Evolutionary conservation across 2,329 filamentous ascomycete genomes (phyloP), one percentile per base, ranked within the genome.

Genomic region (Epichloe uncinata): DNA sequence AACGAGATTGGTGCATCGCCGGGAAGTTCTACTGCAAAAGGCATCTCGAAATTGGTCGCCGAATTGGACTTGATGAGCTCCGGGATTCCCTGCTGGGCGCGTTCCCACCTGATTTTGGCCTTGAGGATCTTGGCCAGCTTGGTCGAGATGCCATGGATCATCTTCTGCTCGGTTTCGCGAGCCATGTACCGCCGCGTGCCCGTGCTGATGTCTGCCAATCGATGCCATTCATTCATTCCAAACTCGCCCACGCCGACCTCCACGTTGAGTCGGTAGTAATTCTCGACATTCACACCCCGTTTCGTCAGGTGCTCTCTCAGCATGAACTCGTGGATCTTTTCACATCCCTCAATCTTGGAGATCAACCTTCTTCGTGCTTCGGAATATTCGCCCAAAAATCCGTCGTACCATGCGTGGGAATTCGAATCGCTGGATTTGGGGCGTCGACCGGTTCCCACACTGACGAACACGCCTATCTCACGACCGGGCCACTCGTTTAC

Each of bases 201-300:
- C 13, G 88, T 96, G 70, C 87, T 95, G 68, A 98, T 97, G 48
- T 96, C 91, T 26, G 87, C 84, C n/a, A 97, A 71, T 3, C 90
- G 81, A 59, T 87, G 80, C 93, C 93, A 98, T 64, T 97, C 93
- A 63, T 97, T 98, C 89, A 98, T 97, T 47, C 87, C 91, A 64
- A 96, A 97, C 62, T 97, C 93, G 48, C 91, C 90, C 3, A 97
- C 90, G 1, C 91, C 93, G 15, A 95, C 83, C 62, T 97, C 90
- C 40, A 97, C 93, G 56, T 98, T 98, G n/a, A 97, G 73, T 7
- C 93, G 85, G 65, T 89, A 95, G 70, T 98, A 98, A 64, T 94
- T 87, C 52, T 96, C 90, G 47, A 80, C 78, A 58, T 85, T 90
- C 52, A 97, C 87, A 26, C 84, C 81, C 35, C 89, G 81, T 63